Evolutionary conservation across 495 filamentous ascomycete species (phyloP), one percentile per base, ranked within the genome.

Genomic region (Hapsidospora chrysogenum): DNA sequence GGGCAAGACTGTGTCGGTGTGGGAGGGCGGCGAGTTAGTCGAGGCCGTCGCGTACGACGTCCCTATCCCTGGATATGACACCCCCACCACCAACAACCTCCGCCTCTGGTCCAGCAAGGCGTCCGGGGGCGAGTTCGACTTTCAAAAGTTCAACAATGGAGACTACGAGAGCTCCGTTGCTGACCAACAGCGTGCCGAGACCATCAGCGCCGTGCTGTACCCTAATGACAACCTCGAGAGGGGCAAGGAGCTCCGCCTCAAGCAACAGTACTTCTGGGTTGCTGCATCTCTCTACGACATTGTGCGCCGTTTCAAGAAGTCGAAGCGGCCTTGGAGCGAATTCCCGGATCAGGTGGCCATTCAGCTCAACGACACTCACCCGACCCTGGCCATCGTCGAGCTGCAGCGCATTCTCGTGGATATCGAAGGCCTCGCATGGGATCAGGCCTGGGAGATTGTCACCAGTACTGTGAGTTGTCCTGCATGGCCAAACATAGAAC

Each of bases 181-280:
- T 8, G 92, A 96, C 49, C 85, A 95, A 52, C 89, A 97, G 56
- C 74, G 76, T 13, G 89, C 89, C 2, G 89, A 97, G 63, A 95
- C 92, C 29, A 96, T 97, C 55, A 94, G 85, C 25, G 92, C 92
- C 9, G 89, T 97, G 21, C 63, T 97, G 15, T 97, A 97, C 47
- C 89, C 89, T 4, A 97, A 97, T 50, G 89, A 97, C 52, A 96
- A 93, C 52, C 69, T 97, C 19, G 87, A 94, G 37, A 77, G 82
- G 41, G 89, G 89, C 35, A 97, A 97, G 57, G 89, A 97, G 58
- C 78, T 97, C 37, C 80, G 89, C 36, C 63, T 97, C 49, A 97
- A 96, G 68, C 89, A 97, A 52, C 89, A 97, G 55, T 97, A 97
- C 66, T 97, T 97, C 64, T 97, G 89, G 89, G 92, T 92, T 57